Evolutionary conservation across 371 early-diverging fungal genomes (phyloP).

Genomic region (Rhizopus delemar): DNA sequence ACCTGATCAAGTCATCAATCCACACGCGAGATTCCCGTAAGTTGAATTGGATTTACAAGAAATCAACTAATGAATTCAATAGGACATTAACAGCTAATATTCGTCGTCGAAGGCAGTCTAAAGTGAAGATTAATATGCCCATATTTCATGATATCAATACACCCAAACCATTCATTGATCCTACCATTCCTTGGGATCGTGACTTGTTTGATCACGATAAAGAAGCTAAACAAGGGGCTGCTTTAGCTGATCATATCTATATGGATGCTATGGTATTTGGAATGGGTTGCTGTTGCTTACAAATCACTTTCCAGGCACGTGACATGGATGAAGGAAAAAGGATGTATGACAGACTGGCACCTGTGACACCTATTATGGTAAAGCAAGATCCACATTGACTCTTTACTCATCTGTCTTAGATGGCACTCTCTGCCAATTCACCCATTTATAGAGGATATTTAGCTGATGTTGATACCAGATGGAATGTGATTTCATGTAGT

Average conservation of each 20-base stretch:
- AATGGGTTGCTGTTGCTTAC: constrained; percentile 99
- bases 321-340: constrained; percentile 91
- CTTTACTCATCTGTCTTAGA: constrained; percentile 22
- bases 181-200: constrained; percentile 72
- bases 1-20: constrained; percentile 93
- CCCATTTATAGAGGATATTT: constrained; percentile 95
- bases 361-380: constrained; percentile 91
- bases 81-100: constrained; percentile 95
- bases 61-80: background rate
- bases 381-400: background rate
- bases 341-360: constrained; percentile 95
- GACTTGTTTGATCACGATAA: constrained; percentile 63
- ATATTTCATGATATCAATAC: constrained; percentile 84
- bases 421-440: constrained; percentile 94
- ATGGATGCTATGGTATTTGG: constrained; percentile 99
- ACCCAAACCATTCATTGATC: constrained; percentile 88
- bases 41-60: constrained; percentile 15
- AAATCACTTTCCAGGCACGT: constrained; percentile 98
- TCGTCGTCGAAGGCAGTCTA: constrained; percentile 86
- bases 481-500: constrained; percentile 94
- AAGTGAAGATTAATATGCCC: constrained; percentile 91
- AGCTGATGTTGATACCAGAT: constrained; percentile 96
- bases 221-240: constrained; percentile 73
- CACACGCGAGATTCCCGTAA: constrained; percentile 93
- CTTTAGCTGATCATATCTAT: constrained; percentile 90